These are phyloP conservation scores for Kodamaea nitidulidarum DNA, from an alignment of 805 yeast species.

Conservation along the genomic window DNA sequence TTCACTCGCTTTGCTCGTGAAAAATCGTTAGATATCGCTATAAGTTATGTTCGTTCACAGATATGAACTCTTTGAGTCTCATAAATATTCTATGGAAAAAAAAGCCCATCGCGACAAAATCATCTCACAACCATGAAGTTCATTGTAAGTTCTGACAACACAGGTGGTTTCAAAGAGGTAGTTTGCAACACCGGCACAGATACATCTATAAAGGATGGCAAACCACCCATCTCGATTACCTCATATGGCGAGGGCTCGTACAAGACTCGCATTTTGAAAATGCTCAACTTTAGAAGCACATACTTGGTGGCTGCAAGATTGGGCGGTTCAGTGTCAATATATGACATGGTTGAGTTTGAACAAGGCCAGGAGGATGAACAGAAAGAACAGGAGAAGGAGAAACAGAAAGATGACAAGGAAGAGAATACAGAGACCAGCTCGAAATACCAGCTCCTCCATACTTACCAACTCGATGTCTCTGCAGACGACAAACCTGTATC, in stretches of 20 bases:
- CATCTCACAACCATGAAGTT: constrained; percentile 46
- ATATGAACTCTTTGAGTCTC: too few relatives aligned
- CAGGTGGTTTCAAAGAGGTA: constrained; percentile 63
- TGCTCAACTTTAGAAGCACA: constrained; percentile 26
- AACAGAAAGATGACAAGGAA: constrained; percentile 1
- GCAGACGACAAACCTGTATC: constrained; percentile 31
- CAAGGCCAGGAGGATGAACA: constrained; percentile 4
- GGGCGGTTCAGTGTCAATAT: constrained; percentile 41
- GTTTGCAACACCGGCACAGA: constrained; percentile 67
- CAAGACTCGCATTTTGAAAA: constrained; percentile 31
- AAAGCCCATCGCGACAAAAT: constrained; percentile 4
- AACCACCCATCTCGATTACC: constrained; percentile 56
- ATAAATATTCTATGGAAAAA: neutral
- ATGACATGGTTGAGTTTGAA: constrained; percentile 23
- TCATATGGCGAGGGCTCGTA: constrained; percentile 23
- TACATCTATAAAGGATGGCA: constrained; percentile 65
- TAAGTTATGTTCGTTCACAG: too few relatives aligned
- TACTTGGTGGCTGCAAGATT: constrained; percentile 41
- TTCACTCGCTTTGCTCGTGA: too few relatives aligned
- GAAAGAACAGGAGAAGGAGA: neutral
- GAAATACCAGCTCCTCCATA: constrained; percentile 35
- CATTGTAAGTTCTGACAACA: constrained; percentile 61
- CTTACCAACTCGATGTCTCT: constrained; percentile 21
- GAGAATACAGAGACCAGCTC: constrained; percentile 23
- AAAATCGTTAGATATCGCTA: too few relatives aligned